A percentile compares a stretch with the other conserved stretches of the same genome.
phyloP scores from a whole-genome alignment of 2,329 filamentous ascomycete species.

The Hypoxylon sp. region DNA sequence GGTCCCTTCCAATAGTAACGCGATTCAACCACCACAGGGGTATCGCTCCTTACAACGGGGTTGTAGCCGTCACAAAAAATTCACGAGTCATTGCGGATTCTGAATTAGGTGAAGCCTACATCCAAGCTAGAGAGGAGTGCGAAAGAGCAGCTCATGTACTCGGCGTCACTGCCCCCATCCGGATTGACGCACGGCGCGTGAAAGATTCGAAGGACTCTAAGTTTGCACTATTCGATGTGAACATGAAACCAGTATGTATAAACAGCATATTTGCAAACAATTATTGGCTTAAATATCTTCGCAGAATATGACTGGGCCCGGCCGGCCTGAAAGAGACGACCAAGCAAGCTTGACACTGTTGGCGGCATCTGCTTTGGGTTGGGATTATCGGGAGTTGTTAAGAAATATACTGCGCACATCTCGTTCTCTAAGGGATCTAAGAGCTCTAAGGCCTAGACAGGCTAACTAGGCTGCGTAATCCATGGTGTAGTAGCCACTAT shows the following conservation, averaged over 20 bases:
- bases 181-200: constrained; percentile 63
- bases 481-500: not conserved
- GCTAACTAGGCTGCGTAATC: not conserved
- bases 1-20: constrained; percentile 61
- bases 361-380: constrained; percentile 60
- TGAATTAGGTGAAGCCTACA: constrained; percentile 54
- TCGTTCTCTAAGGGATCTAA: constrained; percentile 3
- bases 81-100: constrained; percentile 60
- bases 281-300: not conserved
- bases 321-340: constrained; percentile 63
- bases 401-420: constrained; percentile 13
- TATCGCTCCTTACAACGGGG: constrained; percentile 65
- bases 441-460: constrained; percentile 47
- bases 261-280: constrained; percentile 27
- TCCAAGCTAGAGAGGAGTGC: constrained; percentile 57
- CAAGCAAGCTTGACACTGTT: constrained; percentile 64
- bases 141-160: constrained; percentile 59
- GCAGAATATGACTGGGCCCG: constrained; percentile 58
- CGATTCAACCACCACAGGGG: constrained; percentile 64
- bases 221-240: constrained; percentile 67
- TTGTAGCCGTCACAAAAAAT: constrained; percentile 64
- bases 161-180: constrained; percentile 61
- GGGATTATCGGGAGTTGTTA: constrained; percentile 52
- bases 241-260: constrained; percentile 65
- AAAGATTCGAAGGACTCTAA: constrained; percentile 45